Conservation (phyloP, 768 basidiomycete species). For the Podaxis pistillaris region DNA sequence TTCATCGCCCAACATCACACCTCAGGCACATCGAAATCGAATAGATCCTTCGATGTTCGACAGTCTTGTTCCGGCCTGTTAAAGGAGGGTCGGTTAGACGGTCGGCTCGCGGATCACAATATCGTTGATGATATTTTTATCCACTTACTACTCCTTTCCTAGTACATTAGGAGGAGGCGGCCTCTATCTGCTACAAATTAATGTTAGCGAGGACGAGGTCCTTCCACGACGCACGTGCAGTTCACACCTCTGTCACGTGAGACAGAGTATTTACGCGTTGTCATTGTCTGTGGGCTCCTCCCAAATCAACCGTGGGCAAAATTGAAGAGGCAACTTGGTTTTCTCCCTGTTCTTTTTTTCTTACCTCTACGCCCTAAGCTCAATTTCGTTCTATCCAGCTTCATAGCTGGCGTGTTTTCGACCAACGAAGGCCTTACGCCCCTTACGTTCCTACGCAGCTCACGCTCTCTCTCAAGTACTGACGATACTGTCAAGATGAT, state of each 20-base stretch:
- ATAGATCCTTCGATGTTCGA: too few species aligned
- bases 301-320: conserved; percentile 35
- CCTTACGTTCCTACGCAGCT: conserved; percentile 39
- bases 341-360: conserved; percentile 13
- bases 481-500: conserved; percentile 47
- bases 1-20: too few species aligned
- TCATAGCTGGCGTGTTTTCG: conserved; percentile 31
- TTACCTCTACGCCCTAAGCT: conserved; percentile 14
- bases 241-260: conserved; percentile 21
- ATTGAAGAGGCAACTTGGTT: conserved; percentile 24
- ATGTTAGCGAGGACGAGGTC: too few species aligned
- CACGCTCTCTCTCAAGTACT: conserved; percentile 44
- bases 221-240: not conserved
- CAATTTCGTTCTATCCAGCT: conserved; percentile 24
- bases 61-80: too few species aligned
- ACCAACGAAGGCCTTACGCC: conserved; percentile 43
- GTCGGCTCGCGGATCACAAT: too few species aligned
- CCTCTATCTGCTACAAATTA: too few species aligned
- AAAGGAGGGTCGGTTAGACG: too few species aligned
- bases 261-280: not conserved
- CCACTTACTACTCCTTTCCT: too few species aligned
- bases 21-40: too few species aligned
- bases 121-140: too few species aligned
- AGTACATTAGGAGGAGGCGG: too few species aligned
- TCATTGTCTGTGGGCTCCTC: conserved; percentile 19